Percentiles rank a stretch among this genome's conserved stretches.
Evolutionary conservation across 1,139 yeast species (phyloP).

Genomic region (Blastobotrys malaysiensis): DNA sequence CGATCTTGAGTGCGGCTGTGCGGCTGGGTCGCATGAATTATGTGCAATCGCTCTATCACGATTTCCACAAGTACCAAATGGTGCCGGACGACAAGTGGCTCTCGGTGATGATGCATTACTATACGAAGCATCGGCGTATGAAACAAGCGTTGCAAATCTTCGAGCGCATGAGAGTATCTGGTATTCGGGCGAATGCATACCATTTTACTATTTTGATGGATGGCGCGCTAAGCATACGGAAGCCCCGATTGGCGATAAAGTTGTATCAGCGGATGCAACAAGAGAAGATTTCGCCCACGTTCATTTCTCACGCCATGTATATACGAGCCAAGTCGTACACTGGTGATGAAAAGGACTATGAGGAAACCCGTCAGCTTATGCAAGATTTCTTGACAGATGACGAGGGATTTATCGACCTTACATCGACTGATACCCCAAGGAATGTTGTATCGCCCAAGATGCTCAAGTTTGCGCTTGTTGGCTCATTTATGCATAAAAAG

Average conservation of each 20-base stretch:
- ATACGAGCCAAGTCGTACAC: slow-evolving; percentile 13
- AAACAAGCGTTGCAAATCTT: slow-evolving; percentile 20
- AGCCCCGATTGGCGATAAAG: not conserved
- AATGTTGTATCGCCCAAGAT: slow-evolving; percentile 22
- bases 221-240: slow-evolving; percentile 13
- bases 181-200: slow-evolving; percentile 18
- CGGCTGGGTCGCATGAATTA: slow-evolving; percentile 11
- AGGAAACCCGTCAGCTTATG: not conserved
- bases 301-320: slow-evolving; percentile 20
- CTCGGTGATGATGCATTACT: slow-evolving; percentile 22
- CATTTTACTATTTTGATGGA: slow-evolving; percentile 29
- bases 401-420: slow-evolving; percentile 21
- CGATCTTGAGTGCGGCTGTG: slow-evolving; percentile 20
- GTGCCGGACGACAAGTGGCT: slow-evolving; percentile 26
- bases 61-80: slow-evolving; percentile 14
- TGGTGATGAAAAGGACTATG: slow-evolving; percentile 5
- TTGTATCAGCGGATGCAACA: slow-evolving; percentile 20
- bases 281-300: slow-evolving; percentile 22
- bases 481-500: slow-evolving; percentile 10
- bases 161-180: slow-evolving; percentile 15
- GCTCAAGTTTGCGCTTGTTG: slow-evolving; percentile 17
- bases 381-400: slow-evolving; percentile 4
- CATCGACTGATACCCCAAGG: slow-evolving; percentile 23
- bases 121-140: slow-evolving; percentile 11
- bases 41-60: slow-evolving; percentile 8